Evolutionary conservation across 306 rosid species (phyloP).

Genomic region (Fragaria ananassa): DNA sequence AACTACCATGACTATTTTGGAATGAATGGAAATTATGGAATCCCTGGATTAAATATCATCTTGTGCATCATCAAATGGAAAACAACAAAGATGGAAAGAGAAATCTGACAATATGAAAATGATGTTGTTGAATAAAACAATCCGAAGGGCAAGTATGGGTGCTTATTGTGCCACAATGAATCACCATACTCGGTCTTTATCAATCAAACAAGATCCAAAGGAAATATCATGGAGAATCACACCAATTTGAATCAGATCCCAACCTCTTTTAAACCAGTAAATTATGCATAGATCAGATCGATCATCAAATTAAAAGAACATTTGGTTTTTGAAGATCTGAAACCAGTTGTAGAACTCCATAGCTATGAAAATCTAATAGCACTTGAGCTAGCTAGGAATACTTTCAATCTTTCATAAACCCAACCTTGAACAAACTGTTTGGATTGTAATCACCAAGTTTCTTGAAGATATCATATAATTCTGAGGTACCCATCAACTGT

Average conservation of each 20-base stretch:
- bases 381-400: not conserved
- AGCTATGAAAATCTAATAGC: no score
- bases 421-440: not conserved
- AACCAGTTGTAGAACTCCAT: not conserved
- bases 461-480: not conserved
- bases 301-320: no score
- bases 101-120: not conserved
- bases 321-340: not conserved
- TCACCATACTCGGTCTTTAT: not conserved
- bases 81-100: not conserved
- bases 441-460: not conserved
- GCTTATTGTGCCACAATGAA: not conserved
- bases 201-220: not conserved
- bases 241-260: not conserved
- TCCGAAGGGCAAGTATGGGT: not conserved
- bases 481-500: not conserved
- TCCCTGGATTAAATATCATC: not conserved
- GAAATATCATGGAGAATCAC: not conserved
- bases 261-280: not conserved
- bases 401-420: not conserved
- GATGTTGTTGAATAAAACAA: not conserved
- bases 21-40: no score
- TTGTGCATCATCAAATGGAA: not conserved
- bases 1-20: not conserved
- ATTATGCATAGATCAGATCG: no score